Percentiles rank a stretch among this genome's conserved stretches.
Evolutionary conservation across 768 basidiomycete species (phyloP).

Genomic region (Tulasnella sp.): DNA sequence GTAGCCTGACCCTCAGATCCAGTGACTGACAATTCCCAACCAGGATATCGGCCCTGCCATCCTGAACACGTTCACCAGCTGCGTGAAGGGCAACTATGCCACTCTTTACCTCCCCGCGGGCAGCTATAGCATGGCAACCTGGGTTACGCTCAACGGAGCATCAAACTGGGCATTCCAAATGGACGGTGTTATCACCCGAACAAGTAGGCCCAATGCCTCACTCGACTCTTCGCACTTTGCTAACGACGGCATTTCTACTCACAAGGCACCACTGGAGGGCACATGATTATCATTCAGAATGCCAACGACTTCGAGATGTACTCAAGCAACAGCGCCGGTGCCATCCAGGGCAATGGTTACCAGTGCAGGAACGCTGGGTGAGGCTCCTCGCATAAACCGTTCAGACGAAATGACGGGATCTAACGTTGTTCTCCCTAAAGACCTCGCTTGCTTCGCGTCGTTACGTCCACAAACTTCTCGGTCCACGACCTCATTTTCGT

Average conservation of each 20-base stretch:
- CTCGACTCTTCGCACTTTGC: neutral
- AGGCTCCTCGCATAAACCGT: neutral
- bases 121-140: conserved; percentile 30
- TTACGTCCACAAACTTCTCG: conserved; percentile 29
- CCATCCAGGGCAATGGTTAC: conserved; percentile 31
- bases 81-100: conserved; percentile 27
- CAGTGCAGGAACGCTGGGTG: conserved; percentile 31
- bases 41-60: conserved; percentile 31
- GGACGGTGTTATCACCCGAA: conserved; percentile 31
- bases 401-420: neutral
- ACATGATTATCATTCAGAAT: conserved; percentile 31
- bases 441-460: conserved; percentile 30
- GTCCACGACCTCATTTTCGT: conserved; percentile 32
- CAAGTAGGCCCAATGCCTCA: conserved; percentile 18
- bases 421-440: neutral
- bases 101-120: conserved; percentile 28
- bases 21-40: neutral
- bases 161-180: conserved; percentile 30
- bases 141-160: conserved; percentile 29
- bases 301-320: conserved; percentile 32
- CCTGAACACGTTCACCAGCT: conserved; percentile 28
- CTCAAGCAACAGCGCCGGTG: conserved; percentile 29
- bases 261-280: conserved; percentile 26
- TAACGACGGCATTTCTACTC: neutral
- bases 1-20: neutral